Evolutionary conservation across 192 early-diverging fungal genomes (phyloP), one percentile per base, ranked within the genome.

Genomic region (Umbelopsis sp.): DNA sequence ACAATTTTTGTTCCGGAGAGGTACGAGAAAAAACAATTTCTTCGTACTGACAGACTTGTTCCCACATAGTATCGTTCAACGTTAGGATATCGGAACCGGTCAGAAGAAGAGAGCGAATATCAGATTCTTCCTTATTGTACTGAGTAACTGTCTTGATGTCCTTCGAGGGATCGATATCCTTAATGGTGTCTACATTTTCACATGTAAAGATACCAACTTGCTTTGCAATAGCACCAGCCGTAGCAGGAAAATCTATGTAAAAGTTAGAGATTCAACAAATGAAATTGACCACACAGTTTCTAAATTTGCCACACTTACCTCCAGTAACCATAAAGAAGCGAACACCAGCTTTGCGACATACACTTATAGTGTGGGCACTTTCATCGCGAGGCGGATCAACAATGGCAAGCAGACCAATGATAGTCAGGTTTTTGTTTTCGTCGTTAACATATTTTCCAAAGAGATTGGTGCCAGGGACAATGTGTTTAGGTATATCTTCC

Each of bases 271-370:
- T 41, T 21, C 27, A 51, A 64, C 5, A 33, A 66, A 55, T 27
- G 41, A 35, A 16, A 33, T 11, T 33, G 9, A 22, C 21, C 25
- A 6, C 20, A 20, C 4, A 52, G 16, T 44, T 22, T 18, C 16
- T 46, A 27, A 2, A 47, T 6, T 10, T 55, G 20, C 16, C 8
- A 0, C 3, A 73, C 66, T 74, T 74, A 74, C 72, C 94, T 51
- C 94, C 94, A 25, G 94, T 95, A 35, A 93, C 90, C 95, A 97
- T 95, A 71, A 89, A 90, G 49, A 97, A 85, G 37, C 92, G 86
- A 48, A 95, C 78, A 44, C 90, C 90, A 8, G 94, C 94, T 22
- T 71, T 53, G 46, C 87, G 85, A 67, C 87, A 88, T 0, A 71
- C 82, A 25, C 71, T 76, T 21, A 98, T 88, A 3, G 90, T 84